Conservation (phyloP, 805 yeast species). For the Candida quercuum region DNA sequence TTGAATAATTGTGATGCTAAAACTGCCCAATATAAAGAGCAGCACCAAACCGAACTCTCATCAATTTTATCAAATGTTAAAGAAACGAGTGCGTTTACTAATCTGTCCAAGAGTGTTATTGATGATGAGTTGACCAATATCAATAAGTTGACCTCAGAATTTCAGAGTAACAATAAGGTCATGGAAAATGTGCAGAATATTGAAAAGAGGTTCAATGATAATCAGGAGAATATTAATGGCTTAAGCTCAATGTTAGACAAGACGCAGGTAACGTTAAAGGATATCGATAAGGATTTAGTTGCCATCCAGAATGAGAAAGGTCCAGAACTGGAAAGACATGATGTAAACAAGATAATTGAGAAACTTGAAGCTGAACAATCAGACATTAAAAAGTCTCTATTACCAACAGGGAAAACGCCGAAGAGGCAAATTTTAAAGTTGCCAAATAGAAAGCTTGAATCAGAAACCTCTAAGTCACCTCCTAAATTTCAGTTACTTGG, state of each 20-base stretch:
- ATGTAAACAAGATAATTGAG: slow-evolving; percentile 15
- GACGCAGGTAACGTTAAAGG: slow-evolving; percentile 1
- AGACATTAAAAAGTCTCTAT: slow-evolving; percentile 17
- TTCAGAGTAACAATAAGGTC: slow-evolving; percentile 8
- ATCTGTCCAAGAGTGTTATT: slow-evolving; percentile 9
- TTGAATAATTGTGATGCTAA: slow-evolving; percentile 18
- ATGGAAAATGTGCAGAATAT: slow-evolving; percentile 3
- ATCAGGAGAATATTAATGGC: background rate
- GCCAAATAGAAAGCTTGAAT: slow-evolving; percentile 7
- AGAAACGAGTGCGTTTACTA: slow-evolving; percentile 14
- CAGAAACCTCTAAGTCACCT: slow-evolving; percentile 12
- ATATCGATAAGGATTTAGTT: slow-evolving; percentile 2
- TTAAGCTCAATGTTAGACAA: background rate
- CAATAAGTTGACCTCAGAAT: slow-evolving; percentile 2
- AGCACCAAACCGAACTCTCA: slow-evolving; percentile 8
- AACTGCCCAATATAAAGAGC: slow-evolving; percentile 5
- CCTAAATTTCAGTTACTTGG: slow-evolving; percentile 25
- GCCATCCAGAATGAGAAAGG: slow-evolving; percentile 7
- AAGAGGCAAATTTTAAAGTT: slow-evolving; percentile 13
- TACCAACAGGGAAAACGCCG: slow-evolving; percentile 29
- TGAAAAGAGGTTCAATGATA: slow-evolving; percentile 1
- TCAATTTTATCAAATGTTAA: slow-evolving; percentile 7
- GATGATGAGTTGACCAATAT: slow-evolving; percentile 16
- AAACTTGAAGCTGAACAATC: slow-evolving; percentile 22
- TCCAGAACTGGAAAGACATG: slow-evolving; percentile 15